A percentile compares a stretch with the other conserved stretches of the same genome.
phyloP scores from a whole-genome alignment of 495 filamentous ascomycete species.

The Trichoderma virens region DNA sequence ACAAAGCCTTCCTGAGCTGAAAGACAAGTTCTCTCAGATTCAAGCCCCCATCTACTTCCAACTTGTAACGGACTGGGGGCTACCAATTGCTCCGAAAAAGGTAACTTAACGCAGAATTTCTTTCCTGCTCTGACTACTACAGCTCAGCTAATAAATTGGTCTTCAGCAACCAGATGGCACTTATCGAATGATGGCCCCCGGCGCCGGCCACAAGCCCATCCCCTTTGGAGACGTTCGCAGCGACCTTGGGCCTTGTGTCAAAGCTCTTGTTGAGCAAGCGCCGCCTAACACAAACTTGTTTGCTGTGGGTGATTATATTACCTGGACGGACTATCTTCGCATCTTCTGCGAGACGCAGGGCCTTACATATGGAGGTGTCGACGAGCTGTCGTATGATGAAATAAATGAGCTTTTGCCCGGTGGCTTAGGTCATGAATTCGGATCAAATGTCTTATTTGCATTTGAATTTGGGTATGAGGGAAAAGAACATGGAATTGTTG shows the following conservation, averaged over 20 bases:
- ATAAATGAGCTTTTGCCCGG: not conserved
- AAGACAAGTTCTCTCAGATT: conserved; percentile 3
- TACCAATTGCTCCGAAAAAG: not conserved
- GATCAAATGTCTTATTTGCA: conserved; percentile 5
- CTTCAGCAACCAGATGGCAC: conserved; percentile 2
- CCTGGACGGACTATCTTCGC: conserved; percentile 3
- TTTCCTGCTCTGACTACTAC: not conserved
- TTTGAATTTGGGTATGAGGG: conserved; percentile 7
- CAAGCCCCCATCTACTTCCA: conserved; percentile 9
- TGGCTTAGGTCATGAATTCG: conserved; percentile 6
- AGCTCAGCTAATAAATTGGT: not conserved
- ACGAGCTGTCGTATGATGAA: not conserved
- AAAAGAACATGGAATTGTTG: not conserved
- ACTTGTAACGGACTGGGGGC: not conserved
- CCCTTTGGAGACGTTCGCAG: conserved; percentile 7
- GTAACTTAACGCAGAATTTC: not conserved
- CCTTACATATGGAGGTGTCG: not conserved
- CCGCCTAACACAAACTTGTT: conserved; percentile 3
- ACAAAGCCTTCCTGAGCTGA: not conserved
- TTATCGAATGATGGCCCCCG: not conserved
- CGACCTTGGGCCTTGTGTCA: not conserved
- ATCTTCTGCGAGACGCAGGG: not conserved
- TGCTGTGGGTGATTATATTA: conserved; percentile 4
- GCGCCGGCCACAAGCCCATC: conserved; percentile 1
- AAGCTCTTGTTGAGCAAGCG: not conserved